Evolutionary conservation across 2,329 filamentous ascomycete species (phyloP).

Genomic region (Pestalotiopsis sp.): DNA sequence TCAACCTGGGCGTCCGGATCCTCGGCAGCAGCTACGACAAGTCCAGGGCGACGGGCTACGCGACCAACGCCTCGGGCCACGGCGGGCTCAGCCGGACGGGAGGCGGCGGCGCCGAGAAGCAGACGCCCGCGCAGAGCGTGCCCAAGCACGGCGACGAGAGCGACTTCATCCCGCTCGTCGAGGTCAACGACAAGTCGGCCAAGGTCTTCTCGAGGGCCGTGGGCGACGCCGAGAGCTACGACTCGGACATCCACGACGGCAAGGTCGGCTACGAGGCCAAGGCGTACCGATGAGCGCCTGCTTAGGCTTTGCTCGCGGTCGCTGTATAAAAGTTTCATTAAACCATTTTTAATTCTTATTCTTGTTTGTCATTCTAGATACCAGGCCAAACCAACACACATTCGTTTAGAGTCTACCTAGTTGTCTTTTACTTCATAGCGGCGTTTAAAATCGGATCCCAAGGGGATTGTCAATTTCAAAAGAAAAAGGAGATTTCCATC

Average conservation of each 20-base stretch:
- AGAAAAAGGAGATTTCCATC: background rate
- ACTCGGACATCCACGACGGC: background rate
- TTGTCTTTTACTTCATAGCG: background rate
- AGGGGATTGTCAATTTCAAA: background rate
- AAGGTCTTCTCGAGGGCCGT: background rate
- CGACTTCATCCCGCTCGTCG: conserved; percentile 21
- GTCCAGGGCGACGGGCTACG: conserved; percentile 10
- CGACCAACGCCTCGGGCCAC: conserved; percentile 3
- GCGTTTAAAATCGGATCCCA: background rate
- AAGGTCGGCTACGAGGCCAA: background rate
- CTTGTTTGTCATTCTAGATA: background rate
- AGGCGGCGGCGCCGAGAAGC: background rate
- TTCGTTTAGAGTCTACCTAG: background rate
- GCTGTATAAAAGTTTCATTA: background rate
- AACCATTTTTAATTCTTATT: background rate
- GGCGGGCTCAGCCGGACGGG: background rate
- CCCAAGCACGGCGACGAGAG: conserved; percentile 19
- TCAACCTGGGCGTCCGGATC: conserved; percentile 16
- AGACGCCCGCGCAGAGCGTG: background rate
- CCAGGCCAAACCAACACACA: background rate
- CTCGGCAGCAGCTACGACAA: conserved; percentile 16
- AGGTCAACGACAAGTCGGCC: conserved; percentile 10
- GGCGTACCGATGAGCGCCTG: background rate
- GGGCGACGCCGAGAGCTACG: conserved; percentile 4
- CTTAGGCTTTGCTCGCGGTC: background rate